These are phyloP conservation scores for Knufia fluminis DNA, from an alignment of 2,329 filamentous ascomycete genomes.

Conservation along the genomic window DNA sequence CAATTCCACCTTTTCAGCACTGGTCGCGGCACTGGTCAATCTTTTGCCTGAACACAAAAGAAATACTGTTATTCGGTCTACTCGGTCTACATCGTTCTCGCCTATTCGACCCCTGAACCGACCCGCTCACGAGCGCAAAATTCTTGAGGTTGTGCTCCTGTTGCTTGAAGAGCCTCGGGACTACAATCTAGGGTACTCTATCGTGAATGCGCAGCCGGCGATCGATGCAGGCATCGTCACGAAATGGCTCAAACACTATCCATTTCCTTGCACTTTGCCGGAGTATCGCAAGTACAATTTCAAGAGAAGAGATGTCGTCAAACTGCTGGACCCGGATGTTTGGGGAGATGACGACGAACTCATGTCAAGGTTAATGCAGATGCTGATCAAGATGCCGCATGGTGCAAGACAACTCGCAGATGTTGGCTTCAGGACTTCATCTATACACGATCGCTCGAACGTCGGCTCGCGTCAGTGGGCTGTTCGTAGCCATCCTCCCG, in stretches of 20 bases:
- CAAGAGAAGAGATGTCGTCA: slow-evolving; percentile 32
- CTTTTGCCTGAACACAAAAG: slow-evolving; percentile 25
- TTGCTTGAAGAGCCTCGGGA: slow-evolving; percentile 42
- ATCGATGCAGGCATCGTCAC: slow-evolving; percentile 58
- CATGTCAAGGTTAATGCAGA: slow-evolving; percentile 27
- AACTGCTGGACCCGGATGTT: slow-evolving; percentile 29
- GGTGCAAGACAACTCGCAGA: slow-evolving; percentile 1
- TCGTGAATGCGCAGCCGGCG: slow-evolving; percentile 34
- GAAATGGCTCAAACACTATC: slow-evolving; percentile 64
- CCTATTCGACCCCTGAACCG: slow-evolving; percentile 22
- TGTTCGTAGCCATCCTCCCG: not conserved
- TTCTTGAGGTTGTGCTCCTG: slow-evolving; percentile 47
- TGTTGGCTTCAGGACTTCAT: slow-evolving; percentile 23
- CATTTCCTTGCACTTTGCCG: slow-evolving; percentile 50
- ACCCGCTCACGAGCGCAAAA: slow-evolving; percentile 35
- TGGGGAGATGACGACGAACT: slow-evolving; percentile 35
- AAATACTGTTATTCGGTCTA: slow-evolving; percentile 28
- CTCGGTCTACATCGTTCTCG: slow-evolving; percentile 25
- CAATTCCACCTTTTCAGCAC: slow-evolving; percentile 25
- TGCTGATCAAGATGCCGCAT: not conserved
- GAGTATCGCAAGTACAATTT: slow-evolving; percentile 29
- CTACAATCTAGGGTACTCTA: not conserved
- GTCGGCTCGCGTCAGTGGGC: not conserved
- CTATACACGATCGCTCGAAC: not conserved
- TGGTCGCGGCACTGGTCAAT: slow-evolving; percentile 19